Base-by-base conservation (phyloP, 441 rosid species). In the Gossypium gossypioides region DNA sequence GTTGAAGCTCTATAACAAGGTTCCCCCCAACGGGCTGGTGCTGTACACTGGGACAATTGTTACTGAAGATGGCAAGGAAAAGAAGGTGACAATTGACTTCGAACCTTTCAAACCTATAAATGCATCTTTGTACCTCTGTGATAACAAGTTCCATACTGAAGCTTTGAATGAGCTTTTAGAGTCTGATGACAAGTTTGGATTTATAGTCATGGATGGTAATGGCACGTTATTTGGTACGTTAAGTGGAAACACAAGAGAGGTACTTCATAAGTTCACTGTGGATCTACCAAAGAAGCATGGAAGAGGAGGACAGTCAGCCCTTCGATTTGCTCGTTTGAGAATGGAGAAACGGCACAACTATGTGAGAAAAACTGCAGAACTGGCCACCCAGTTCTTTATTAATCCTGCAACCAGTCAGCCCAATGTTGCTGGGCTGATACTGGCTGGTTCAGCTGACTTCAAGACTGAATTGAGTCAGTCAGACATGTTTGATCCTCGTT, bases 291-390 rank as follows among this genome's bases (percentile, higher is more conserved):
- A 91, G 80, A 91, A 91, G 87, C 97, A 91, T 22, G 97, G 97
- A 51, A 87, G 97, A 85, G 97, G 97, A 89, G 97, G 97, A 52
- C 97, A 91, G 80, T 91, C 97, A 40, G 97, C 97, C 52, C 83
- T 91, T 1, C 89, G 96, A 9, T 91, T 91, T 83, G 96, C 97
- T 69, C 87, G 97, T 75, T 90, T 91, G 74, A 83, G 96, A 59
- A 91, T 91, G 97, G 97, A 91, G 82, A 91, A 91, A 75, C 85
- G 96, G 4, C 97, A 90, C 78, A 90, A 90, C 77, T 90, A 90
- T 69, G 93, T 90, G 3, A 83, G 96, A 80, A 90, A 90, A 79
- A 91, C 97, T 2, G 95, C 97, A 4, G 96, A 90, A 79, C 89
- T 90, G 69, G 96, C 96, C 40, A 90, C 91, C 0, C 96, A 90